Evolutionary conservation across 129 eudicot species (phyloP).

Genomic region (Ambrosia artemisiifolia): DNA sequence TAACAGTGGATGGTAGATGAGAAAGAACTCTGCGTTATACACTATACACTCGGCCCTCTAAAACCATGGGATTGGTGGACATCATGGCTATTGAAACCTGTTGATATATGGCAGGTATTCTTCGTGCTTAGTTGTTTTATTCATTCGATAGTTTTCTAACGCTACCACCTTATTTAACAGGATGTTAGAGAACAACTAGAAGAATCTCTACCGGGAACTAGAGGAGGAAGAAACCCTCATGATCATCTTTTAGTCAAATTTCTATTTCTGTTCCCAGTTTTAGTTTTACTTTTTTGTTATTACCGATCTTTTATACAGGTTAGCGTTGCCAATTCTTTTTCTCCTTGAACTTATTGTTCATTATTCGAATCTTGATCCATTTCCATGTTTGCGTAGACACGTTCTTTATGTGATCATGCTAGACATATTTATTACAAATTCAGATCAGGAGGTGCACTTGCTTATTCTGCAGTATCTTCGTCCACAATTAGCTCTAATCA

Average conservation of each 20-base stretch:
- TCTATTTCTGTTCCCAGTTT: slow-evolving; percentile 68
- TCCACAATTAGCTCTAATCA: slow-evolving; percentile 54
- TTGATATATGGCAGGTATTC: slow-evolving; percentile 94
- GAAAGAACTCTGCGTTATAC: slow-evolving; percentile 81
- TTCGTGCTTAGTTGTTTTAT: not conserved
- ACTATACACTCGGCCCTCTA: slow-evolving; percentile 94
- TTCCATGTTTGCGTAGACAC: slow-evolving; percentile 42
- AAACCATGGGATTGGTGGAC: slow-evolving; percentile 99
- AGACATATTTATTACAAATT: slow-evolving; percentile 73
- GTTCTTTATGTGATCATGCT: slow-evolving; percentile 64
- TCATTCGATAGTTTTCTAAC: not conserved
- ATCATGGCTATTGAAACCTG: slow-evolving; percentile 95
- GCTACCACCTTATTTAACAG: slow-evolving; percentile 23
- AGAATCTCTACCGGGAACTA: slow-evolving; percentile 87
- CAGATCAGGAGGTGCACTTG: slow-evolving; percentile 61
- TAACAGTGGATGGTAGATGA: slow-evolving; percentile 97
- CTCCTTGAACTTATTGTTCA: not conserved
- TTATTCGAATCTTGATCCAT: slow-evolving; percentile 15
- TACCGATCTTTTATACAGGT: slow-evolving; percentile 79
- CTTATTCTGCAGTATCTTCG: slow-evolving; percentile 67
- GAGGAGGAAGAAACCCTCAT: slow-evolving; percentile 73
- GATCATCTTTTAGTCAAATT: slow-evolving; percentile 55
- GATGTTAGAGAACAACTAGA: slow-evolving; percentile 58
- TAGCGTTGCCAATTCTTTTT: slow-evolving; percentile 20
- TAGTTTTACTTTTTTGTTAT: slow-evolving; percentile 45